Conservation (phyloP, 2,329 filamentous ascomycete genomes). For the Hypomyces perniciosus region DNA sequence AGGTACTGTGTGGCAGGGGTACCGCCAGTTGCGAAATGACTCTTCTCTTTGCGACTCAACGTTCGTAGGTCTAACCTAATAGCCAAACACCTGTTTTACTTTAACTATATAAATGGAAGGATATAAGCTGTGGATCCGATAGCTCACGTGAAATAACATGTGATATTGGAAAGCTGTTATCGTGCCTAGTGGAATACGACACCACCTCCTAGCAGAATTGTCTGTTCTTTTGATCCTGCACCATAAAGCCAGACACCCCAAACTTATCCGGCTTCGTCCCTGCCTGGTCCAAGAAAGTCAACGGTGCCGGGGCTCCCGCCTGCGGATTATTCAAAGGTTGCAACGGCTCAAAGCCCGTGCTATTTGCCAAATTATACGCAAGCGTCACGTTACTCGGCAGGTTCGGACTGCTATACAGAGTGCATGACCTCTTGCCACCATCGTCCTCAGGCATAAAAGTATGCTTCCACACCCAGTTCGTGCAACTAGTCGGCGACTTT, state of each 20-base stretch:
- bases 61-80: too few species aligned
- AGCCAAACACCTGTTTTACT: too few species aligned
- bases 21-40: too few species aligned
- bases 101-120: too few species aligned
- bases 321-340: constrained; percentile 9
- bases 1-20: too few species aligned
- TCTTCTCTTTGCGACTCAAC: too few species aligned
- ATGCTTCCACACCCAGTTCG: constrained; percentile 15
- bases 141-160: too few species aligned
- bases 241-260: constrained; percentile 9
- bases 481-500: background rate
- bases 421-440: constrained; percentile 5
- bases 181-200: too few species aligned
- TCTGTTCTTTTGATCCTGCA: constrained; percentile 8
- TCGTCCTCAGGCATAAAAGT: constrained; percentile 7
- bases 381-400: constrained; percentile 9
- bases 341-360: constrained; percentile 5
- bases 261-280: constrained; percentile 4
- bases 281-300: constrained; percentile 10
- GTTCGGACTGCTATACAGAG: constrained; percentile 12
- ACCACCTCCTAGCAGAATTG: constrained; percentile 4
- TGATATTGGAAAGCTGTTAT: too few species aligned
- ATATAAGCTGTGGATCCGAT: too few species aligned
- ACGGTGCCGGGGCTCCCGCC: constrained; percentile 6
- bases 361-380: constrained; percentile 3